Base-by-base conservation (phyloP, 176 grass and related monocot species). In the Ensete glaucum region DNA sequence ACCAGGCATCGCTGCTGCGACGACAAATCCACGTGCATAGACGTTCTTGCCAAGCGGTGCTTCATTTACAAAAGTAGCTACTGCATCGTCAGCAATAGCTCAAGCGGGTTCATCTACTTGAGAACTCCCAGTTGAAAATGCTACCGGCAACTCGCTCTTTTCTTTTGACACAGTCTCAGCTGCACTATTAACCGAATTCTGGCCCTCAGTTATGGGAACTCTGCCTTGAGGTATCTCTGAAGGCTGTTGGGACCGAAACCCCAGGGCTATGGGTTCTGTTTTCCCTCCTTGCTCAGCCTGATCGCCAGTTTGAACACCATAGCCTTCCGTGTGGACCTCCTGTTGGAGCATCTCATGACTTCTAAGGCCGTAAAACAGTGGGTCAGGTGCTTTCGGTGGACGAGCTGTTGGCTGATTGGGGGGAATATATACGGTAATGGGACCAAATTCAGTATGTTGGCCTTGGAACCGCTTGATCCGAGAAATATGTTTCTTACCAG, bases 401-500 rank as follows among this genome's bases (percentile, higher is more conserved):
- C 64, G 24, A 73, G 67, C 20, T 53, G 71, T 56, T 7, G 88
- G 70, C 54, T 86, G 88, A 50, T 77, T 80, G 23, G 84, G 88
- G 73, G 81, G 88, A 59, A 86, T 84, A 67, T 74, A 78, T 19
- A 76, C 69, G 12, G 13, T 77, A 34, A 90, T 75, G 20, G 81
- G 81, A 14, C 88, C 88, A 20, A 81, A 90, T 16, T 86, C 50
- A 50, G 54, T 62, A 73, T 76, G 77, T 34, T 73, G 55, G 9
- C 73, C 67, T 80, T 86, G 83, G 48, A 69, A 86, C 19, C 82
- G 81, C 65, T 80, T 90, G 68, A 90, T 73, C 60, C 74, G 59
- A 14, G 73, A 74, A 26, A 71, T 55, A 70, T 90, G 88, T 54
- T 90, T 86, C 72, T 84, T 90, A 53, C 88, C 88, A 8, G 69